Evolutionary conservation across 345 rosid species (phyloP).

Genomic region (Pseudoturritis turrita): DNA sequence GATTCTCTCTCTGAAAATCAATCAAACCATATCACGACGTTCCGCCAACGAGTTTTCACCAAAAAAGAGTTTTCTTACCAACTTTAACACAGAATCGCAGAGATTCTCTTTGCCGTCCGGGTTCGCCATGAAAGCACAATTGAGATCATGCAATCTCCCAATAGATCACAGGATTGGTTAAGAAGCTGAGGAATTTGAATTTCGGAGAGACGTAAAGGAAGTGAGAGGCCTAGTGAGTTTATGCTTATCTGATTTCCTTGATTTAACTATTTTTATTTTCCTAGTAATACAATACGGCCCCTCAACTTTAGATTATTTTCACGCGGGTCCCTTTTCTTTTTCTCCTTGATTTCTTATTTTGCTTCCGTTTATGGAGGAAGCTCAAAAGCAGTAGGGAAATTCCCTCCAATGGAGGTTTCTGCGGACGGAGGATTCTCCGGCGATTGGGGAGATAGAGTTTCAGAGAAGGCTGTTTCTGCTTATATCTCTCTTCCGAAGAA

Average conservation of each 20-base stretch:
- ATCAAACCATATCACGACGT: neutral
- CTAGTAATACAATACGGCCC: neutral
- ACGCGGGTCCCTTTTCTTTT: constrained; percentile 5
- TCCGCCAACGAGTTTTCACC: neutral
- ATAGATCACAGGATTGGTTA: neutral
- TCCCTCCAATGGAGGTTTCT: constrained; percentile 9
- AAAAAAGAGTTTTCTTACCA: constrained; percentile 14
- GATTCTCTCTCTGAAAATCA: constrained; percentile 56
- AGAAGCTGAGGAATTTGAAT: constrained; percentile 10
- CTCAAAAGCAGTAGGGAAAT: too few relatives aligned
- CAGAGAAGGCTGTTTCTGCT: constrained; percentile 47
- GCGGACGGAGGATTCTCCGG: neutral
- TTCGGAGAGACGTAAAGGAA: constrained; percentile 11
- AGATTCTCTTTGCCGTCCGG: neutral
- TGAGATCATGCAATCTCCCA: neutral
- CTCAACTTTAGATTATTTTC: neutral
- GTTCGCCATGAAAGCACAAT: constrained; percentile 4
- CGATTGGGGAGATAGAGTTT: constrained; percentile 50
- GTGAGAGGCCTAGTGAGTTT: neutral
- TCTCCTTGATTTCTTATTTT: too few relatives aligned
- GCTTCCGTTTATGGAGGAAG: too few relatives aligned
- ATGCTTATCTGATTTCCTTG: constrained; percentile 5
- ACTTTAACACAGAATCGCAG: constrained; percentile 16
- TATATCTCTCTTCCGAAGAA: constrained; percentile 69
- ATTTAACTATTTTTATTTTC: neutral